Evolutionary conservation across 2,329 filamentous ascomycete species (phyloP), one percentile per base, ranked within the genome.

Genomic region (Sporothrix phasma): DNA sequence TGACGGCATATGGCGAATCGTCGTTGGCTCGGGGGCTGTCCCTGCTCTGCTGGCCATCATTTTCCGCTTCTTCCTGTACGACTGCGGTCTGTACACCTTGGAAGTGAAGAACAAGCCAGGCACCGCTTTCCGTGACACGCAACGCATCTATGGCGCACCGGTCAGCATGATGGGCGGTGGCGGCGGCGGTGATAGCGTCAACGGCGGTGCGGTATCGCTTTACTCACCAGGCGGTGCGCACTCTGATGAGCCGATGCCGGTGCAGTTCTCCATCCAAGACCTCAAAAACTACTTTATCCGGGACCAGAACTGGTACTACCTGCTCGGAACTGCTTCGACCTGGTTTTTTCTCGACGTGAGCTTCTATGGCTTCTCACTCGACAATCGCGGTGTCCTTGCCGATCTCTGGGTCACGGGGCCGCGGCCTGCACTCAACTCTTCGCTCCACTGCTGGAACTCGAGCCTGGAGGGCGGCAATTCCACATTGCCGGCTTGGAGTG

Each of bases 21-120:
- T 88, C 34, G 82, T 88, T 67, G 86, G 84, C 1, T 82, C 85
- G 0, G 86, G 86, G 6, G 84, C 84, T 8, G 77, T 87, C 0
- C 86, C 86, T 0, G 85, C 84, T 3, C 74, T 85, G 13, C 75
- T 88, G 8, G 85, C 86, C 68, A 84, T 87, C 65, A 77, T 86
- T 45, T 88, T 88, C 69, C 83, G 86, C 19, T 85, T 88, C 71
- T 84, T 85, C 67, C 81, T 88, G 47, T 86, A 84, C 43, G 86
- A 88, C 71, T 85, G 82, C 64, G 85, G 85, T 4, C 77, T 87
- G 37, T 88, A 86, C 72, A 81, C 83, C 10, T 79, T 87, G 31
- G 85, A 88, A 68, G 84, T 88, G 67, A 84, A 84, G 67, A 81
- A 83, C 69, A 84, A 86, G 68, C 81, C 84, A 0, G 78, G 79